Evolutionary conservation across 169 alveolate genomes (phyloP).

Genomic region (Plasmodium adleri): DNA sequence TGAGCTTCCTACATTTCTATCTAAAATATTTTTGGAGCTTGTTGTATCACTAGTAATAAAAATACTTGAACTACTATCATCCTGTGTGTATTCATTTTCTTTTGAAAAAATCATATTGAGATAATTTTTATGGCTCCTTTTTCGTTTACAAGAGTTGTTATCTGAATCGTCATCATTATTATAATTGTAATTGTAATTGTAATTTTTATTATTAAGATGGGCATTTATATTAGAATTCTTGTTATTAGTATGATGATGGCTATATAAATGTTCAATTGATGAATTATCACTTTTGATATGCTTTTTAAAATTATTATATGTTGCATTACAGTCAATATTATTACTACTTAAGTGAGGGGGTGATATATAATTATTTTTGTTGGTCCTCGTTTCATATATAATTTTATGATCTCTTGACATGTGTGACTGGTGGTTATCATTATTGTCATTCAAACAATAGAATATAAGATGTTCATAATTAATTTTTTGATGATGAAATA

Average conservation of each 20-base stretch:
- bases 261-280: too few relatives aligned
- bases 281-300: too few relatives aligned
- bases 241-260: too few relatives aligned
- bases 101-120: constrained; percentile 38
- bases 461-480: constrained; percentile 27
- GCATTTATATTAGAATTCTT: too few relatives aligned
- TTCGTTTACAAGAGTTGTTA: neutral
- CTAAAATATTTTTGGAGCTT: constrained; percentile 18
- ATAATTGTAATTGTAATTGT: neutral
- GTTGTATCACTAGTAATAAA: constrained; percentile 39
- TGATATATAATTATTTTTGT: constrained; percentile 22
- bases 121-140: constrained; percentile 10
- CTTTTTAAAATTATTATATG: neutral
- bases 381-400: too few relatives aligned
- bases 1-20: constrained; percentile 27
- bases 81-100: constrained; percentile 52
- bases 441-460: constrained; percentile 17
- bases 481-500: constrained; percentile 5
- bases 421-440: constrained; percentile 5
- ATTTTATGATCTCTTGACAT: constrained; percentile 16
- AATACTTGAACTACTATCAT: constrained; percentile 26
- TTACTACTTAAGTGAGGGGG: constrained; percentile 1
- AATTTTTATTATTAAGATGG: neutral
- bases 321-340: neutral
- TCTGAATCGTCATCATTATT: neutral